Base-by-base conservation (phyloP, 257 asterid species). In the Rubia yunnanensis region DNA sequence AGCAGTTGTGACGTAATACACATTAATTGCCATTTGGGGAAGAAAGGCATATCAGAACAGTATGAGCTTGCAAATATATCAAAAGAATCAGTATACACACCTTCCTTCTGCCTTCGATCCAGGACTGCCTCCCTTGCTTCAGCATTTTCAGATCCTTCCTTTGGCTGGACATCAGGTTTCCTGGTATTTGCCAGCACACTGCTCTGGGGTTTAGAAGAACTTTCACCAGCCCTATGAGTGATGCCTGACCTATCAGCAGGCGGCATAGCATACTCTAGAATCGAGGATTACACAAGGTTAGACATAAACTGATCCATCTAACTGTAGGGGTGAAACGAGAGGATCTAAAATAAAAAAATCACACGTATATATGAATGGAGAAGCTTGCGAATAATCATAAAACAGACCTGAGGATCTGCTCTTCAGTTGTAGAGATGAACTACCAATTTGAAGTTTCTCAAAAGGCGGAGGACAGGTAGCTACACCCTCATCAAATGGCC, bases 391-490 rank as follows among this genome's bases (percentile, higher is more conserved):
- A 10, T 23, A 60, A 36, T 41, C 17, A 63, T 23, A 54, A 59
- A 20, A 70, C 77, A 63, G 66, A 79, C 79, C 68, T 20, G 64
- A 67, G 50, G 71, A 49, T 70, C 30, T 76, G 55, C 68, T 68
- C 22, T 35, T 70, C 70, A 75, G 74, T 31, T 70, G 83, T n/a
- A 64, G 69, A 64, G 71, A 48, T 20, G 79, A 77, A 55, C 52
- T 44, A 44, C 83, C 79, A 64, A 81, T 68, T 77, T 84, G 79
- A 83, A 90, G 77, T 77, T 88, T 88, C 74, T 88, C 96, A 76
- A 90, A 90, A 28, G 87, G 88, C 46, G 96, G 97, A 44, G 92
- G 88, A 68, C 73, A 63, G 74, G 78, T 83, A 57, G 82, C 75
- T 73, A 76, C 81, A 79, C 48, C 80, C 77, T 84, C 88, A 57